Evolutionary conservation across 345 rosid genomes (phyloP).

Genomic region (Carallia pectinifolia): DNA sequence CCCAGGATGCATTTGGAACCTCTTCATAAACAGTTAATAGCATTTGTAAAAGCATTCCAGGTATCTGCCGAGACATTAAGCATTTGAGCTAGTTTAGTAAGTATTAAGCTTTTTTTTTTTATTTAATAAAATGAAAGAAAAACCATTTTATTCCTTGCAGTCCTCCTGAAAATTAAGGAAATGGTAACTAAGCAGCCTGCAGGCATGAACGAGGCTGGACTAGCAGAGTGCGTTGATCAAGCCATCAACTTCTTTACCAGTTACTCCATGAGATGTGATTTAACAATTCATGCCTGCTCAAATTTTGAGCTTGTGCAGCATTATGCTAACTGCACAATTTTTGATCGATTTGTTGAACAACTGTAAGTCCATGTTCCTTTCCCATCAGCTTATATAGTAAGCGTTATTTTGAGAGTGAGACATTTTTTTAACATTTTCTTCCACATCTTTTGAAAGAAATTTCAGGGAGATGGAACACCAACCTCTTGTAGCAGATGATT

Average conservation of each 20-base stretch:
- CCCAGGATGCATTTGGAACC: background rate
- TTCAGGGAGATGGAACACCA: conserved; percentile 80
- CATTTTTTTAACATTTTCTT: background rate
- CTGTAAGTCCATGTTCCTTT: conserved; percentile 47
- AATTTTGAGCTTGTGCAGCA: conserved; percentile 50
- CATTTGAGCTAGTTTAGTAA: too few relatives aligned
- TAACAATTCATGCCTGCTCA: conserved; percentile 12
- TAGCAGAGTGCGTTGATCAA: conserved; percentile 41
- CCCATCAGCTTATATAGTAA: background rate
- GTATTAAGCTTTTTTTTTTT: too few relatives aligned
- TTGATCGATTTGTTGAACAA: conserved; percentile 76
- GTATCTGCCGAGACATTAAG: too few relatives aligned
- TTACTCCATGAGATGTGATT: background rate
- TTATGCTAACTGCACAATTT: conserved; percentile 72
- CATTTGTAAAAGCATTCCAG: too few relatives aligned
- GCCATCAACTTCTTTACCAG: conserved; percentile 25
- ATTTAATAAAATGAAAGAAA: too few relatives aligned
- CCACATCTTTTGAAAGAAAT: conserved; percentile 6
- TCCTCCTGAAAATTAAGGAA: too few relatives aligned
- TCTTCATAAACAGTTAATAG: too few relatives aligned
- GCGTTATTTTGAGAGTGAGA: background rate
- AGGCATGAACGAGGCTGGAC: conserved; percentile 74
- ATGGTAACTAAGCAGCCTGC: conserved; percentile 4
- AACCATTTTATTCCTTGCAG: too few relatives aligned
- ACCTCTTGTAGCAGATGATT: conserved; percentile 51